Evolutionary conservation across 75 land plant species (phyloP).

Genomic region (Pseudotsuga menziesii): DNA sequence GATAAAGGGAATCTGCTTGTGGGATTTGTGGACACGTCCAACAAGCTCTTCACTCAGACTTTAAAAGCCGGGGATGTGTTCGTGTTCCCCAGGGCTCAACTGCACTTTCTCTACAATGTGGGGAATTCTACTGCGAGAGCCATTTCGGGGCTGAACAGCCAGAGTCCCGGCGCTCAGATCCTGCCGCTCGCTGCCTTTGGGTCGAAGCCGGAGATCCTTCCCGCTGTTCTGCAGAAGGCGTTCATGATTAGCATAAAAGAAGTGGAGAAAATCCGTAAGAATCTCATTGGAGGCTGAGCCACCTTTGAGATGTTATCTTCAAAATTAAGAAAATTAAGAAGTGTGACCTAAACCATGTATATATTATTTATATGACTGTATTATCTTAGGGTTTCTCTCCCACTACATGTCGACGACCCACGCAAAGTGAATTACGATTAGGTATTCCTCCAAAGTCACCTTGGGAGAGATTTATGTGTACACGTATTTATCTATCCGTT

Average conservation of each 20-base stretch:
- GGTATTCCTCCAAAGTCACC: too few relatives aligned
- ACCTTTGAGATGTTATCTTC: too few relatives aligned
- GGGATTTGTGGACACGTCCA: conserved; percentile 30
- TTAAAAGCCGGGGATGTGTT: conserved; percentile 27
- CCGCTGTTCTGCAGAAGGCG: conserved; percentile 23
- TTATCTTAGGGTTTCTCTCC: too few relatives aligned
- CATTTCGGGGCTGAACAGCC: conserved; percentile 23
- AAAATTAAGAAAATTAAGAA: too few relatives aligned
- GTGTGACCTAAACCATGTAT: too few relatives aligned
- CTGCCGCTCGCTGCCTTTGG: conserved; percentile 13
- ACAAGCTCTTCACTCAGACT: conserved; percentile 18
- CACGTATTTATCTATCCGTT: too few relatives aligned
- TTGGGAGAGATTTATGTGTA: too few relatives aligned
- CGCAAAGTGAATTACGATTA: too few relatives aligned
- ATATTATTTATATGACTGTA: too few relatives aligned
- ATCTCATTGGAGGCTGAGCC: conserved; percentile 14
- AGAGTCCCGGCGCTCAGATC: conserved; percentile 29
- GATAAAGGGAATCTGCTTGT: conserved; percentile 16
- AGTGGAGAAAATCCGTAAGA: conserved; percentile 19
- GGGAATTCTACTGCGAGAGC: conserved; percentile 7
- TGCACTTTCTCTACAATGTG: conserved; percentile 33
- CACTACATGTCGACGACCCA: too few relatives aligned
- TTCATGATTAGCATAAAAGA: conserved; percentile 23
- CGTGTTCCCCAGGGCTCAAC: conserved; percentile 35
- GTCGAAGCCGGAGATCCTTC: conserved; percentile 20